These are phyloP conservation scores for Coniochaeta sp. DNA, from an alignment of 2,329 filamentous ascomycete species.

Conservation along the genomic window DNA sequence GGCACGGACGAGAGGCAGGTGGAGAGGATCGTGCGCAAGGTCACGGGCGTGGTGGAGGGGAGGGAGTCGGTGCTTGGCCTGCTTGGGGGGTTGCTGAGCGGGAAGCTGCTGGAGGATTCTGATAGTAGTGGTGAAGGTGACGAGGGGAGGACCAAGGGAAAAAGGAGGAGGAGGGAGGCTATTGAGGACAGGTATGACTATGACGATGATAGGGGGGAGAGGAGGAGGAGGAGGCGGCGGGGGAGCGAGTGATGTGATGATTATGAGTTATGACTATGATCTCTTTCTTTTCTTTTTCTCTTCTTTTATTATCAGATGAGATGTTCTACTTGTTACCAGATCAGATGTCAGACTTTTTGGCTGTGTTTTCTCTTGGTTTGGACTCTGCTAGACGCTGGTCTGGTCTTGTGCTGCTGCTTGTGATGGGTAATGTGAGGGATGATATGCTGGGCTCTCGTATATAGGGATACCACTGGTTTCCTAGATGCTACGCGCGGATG, in stretches of 20 bases:
- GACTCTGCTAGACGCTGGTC: no score
- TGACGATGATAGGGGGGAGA: neutral
- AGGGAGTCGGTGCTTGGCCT: conserved; percentile 19
- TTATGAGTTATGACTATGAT: neutral
- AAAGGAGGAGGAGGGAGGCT: conserved; percentile 2
- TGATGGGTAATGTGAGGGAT: no score
- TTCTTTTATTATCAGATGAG: no score
- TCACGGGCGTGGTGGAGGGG: conserved; percentile 23
- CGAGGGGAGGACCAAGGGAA: conserved; percentile 3
- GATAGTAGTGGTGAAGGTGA: conserved; percentile 3
- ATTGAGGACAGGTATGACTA: conserved; percentile 1
- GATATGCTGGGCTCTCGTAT: no score
- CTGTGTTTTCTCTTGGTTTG: no score
- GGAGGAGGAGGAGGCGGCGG: neutral
- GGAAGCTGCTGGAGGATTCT: conserved; percentile 14
- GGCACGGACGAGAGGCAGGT: conserved; percentile 35
- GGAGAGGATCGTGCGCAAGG: conserved; percentile 25
- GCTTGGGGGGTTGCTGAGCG: conserved; percentile 18
- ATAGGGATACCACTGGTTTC: no score
- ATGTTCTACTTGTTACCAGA: no score
- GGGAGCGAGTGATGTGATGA: neutral
- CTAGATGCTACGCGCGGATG: no score
- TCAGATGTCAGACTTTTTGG: neutral
- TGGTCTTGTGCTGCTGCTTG: no score
- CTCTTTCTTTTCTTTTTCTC: neutral